Evolutionary conservation across 2,329 filamentous ascomycete genomes (phyloP), one percentile per base, ranked within the genome.

Genomic region (Paraconiothyrium sp.): DNA sequence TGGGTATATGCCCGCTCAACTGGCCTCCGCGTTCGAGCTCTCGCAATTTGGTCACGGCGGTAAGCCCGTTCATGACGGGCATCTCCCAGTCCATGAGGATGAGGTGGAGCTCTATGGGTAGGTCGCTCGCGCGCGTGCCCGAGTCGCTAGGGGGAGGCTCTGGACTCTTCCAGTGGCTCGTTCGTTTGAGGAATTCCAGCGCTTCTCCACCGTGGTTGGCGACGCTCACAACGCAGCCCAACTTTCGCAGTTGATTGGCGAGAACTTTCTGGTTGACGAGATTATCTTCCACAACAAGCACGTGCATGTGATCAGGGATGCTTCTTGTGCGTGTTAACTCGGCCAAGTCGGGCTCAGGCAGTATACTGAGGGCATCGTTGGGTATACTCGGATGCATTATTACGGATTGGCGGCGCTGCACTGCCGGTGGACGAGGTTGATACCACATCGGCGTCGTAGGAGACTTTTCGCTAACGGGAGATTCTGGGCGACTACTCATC

Each of bases 241-340:
- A 58, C 11, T 76, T 77, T 7, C 70, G 67, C 4, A 82, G 70
- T 51, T 80, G 79, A 61, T 77, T 80, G 3, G 74, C 68, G 14
- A 81, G 66, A 16, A 82, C 78, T 32, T 74, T 73, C 57, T 81
- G 79, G 24, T 81, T 81, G 39, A 81, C 72, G 6, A 79, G 65
- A 46, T 81, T 80, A 54, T 81, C 79, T 62, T 76, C 75, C 1
- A 78, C 76, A 8, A 78, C 67, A 4, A 78, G 64, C 9, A 77
- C 61, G 46, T 75, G 61, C 0, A 75, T 57, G 1, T 47, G 56
- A 20, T 59, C 47, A 8, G 63, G 37, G 7, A 67, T 49, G 4
- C 57, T 59, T 2, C 46, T 54, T 10, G 51, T 49, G 39, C 39
- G 16, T 3, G 32, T 54, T 1, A 44, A 27, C n/a, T 51, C 43